Evolutionary conservation across 208 protist genomes (phyloP), one percentile per base, ranked within the genome.

Genomic region (Trypanosoma cruzi): DNA sequence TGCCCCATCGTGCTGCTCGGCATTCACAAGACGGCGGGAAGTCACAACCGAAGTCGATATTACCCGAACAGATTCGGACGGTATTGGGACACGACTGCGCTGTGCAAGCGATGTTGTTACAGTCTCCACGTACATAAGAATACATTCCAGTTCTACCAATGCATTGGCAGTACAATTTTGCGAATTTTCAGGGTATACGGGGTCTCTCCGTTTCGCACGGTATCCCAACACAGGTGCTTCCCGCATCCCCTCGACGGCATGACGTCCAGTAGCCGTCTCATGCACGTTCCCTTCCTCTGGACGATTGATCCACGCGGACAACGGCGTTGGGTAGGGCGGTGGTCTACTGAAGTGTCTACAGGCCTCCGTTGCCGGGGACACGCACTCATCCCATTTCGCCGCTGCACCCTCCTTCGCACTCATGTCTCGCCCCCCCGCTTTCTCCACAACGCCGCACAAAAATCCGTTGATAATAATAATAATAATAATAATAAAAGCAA

Each of bases 61-160:
- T 20, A 56, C 54, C 5, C 82, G 69, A 0, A 88, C 68, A 11
- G 64, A 70, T 20, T 80, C 74, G 7, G 88, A 78, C n/a, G 88
- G 85, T 7, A 80, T 64, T 5, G 82, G 71, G 54, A 75, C 85
- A 36, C 82, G 71, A 0, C 78, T 80, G 18, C 88, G 75, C 28
- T 81, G 73, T 11, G 66, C 61, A 0, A 94, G 66, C 4, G 85
- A 80, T 0, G 58, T 52, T 16, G 72, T 76, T 13, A 89, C 73
- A 61, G 75, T 66, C 44, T 79, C 74, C 31, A 94, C 63, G 53
- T 91, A 94, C 55, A 71, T 73, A 57, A 94, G 67, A 44, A 94
- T 81, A 6, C 79, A 42, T 32, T 88, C 77, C 58, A 86, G 80
- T 64, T 94, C 75, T 31, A 82, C 81, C 28, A 89, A 44, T 48